These are phyloP conservation scores for Penicillium psychrosexuale DNA, from an alignment of 2,329 filamentous ascomycete species.

Conservation along the genomic window DNA sequence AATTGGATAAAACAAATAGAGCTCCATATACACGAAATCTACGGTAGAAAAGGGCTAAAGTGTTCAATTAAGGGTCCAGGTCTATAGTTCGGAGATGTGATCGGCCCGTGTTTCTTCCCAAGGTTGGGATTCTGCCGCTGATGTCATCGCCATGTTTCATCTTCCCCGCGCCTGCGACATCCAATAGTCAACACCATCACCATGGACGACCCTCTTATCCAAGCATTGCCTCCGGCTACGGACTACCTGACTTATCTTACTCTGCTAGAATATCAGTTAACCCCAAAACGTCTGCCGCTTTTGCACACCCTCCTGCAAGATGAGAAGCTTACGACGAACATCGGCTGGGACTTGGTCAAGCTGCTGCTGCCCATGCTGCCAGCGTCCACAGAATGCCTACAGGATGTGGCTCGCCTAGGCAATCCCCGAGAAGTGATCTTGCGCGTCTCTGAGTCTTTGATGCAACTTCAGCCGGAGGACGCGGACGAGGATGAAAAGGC, in stretches of 20 bases:
- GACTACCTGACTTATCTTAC: constrained; percentile 67
- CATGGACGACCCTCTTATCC: constrained; percentile 51
- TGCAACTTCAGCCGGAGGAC: constrained; percentile 52
- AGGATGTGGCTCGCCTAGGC: constrained; percentile 59
- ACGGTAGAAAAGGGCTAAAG: no score
- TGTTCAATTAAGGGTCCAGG: no score
- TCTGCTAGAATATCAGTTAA: constrained; percentile 63
- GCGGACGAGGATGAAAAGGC: constrained; percentile 35
- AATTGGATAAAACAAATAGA: no score
- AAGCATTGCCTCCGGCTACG: constrained; percentile 59
- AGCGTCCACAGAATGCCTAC: constrained; percentile 56
- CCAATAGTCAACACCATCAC: constrained; percentile 17
- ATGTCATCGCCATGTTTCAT: constrained; percentile 12
- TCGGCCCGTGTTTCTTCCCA: constrained; percentile 5
- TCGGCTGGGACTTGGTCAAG: constrained; percentile 65
- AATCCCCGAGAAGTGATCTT: constrained; percentile 64
- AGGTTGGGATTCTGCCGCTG: constrained; percentile 7
- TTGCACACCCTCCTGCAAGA: constrained; percentile 60
- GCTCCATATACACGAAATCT: no score
- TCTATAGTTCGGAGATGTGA: not conserved
- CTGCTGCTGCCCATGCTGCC: constrained; percentile 60
- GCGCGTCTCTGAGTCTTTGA: constrained; percentile 60
- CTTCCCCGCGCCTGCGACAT: constrained; percentile 3
- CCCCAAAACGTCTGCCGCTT: constrained; percentile 54
- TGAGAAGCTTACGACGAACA: constrained; percentile 58